phyloP scores from a whole-genome alignment of 345 rosid genomes.

The Populus davidiana region DNA sequence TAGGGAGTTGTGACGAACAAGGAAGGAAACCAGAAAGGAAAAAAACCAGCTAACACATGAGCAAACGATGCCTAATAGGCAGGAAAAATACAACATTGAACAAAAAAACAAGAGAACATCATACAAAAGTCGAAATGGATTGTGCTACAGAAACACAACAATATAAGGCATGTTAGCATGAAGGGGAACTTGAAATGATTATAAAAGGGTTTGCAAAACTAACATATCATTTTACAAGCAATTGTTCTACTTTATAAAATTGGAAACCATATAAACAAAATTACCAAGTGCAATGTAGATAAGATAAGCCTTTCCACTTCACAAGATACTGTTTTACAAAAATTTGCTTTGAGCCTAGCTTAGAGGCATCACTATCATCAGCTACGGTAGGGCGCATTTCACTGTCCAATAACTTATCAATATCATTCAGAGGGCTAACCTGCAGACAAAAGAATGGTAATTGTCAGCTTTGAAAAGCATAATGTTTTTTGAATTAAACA shows the following conservation, averaged over 20 bases:
- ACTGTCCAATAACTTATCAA: slow-evolving; percentile 86
- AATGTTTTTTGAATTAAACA: background rate
- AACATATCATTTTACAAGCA: background rate
- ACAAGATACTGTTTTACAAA: slow-evolving; percentile 94
- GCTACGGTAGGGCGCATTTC: slow-evolving; percentile 94
- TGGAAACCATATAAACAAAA: background rate
- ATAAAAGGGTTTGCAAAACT: background rate
- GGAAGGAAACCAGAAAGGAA: background rate
- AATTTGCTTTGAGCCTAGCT: slow-evolving; percentile 62
- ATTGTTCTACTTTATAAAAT: background rate
- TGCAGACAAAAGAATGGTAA: slow-evolving; percentile 39
- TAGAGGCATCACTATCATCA: slow-evolving; percentile 59
- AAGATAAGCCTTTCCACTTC: slow-evolving; percentile 97
- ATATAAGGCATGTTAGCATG: background rate
- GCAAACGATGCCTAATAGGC: slow-evolving; percentile 9
- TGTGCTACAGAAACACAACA: background rate
- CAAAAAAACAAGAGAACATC: background rate
- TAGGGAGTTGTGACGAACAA: background rate
- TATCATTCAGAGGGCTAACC: slow-evolving; percentile 94
- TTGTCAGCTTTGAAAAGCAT: slow-evolving; percentile 20
- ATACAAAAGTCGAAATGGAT: background rate
- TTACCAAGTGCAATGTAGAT: slow-evolving; percentile 96
- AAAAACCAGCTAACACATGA: background rate
- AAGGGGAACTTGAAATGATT: slow-evolving; percentile 1
- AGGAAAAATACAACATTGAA: background rate